Percentiles rank a stretch among this genome's conserved stretches.
These are phyloP conservation scores for Ceratobasidium sp. DNA, from an alignment of 1,284 basidiomycete genomes.

Conservation along the genomic window DNA sequence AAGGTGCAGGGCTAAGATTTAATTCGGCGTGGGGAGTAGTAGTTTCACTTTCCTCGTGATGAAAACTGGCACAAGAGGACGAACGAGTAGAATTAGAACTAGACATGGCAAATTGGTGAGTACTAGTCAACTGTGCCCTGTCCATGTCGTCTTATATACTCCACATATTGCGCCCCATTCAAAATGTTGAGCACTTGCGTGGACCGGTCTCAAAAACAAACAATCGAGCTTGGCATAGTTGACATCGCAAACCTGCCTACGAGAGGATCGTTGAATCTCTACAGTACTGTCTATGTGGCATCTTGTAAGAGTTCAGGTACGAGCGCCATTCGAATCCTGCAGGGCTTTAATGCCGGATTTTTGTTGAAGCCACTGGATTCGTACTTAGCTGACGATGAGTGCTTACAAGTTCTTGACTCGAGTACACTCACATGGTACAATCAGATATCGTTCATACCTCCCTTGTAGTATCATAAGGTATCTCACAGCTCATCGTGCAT, in stretches of 20 bases:
- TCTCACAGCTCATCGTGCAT: background rate
- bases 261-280: constrained; percentile 52
- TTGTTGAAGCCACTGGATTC: too few relatives aligned
- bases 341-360: constrained; percentile 51
- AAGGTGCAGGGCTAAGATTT: background rate
- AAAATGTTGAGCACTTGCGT: too few relatives aligned
- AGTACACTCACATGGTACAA: background rate
- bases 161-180: too few relatives aligned
- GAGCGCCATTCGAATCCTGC: constrained; percentile 53
- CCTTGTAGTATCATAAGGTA: background rate
- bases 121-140: too few relatives aligned
- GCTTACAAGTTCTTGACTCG: too few relatives aligned
- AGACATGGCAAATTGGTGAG: too few relatives aligned
- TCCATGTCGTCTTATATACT: too few relatives aligned
- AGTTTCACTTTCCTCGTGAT: background rate
- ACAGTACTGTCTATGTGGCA: constrained; percentile 57
- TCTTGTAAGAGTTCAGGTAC: constrained; percentile 55
- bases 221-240: constrained; percentile 53
- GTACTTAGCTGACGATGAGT: too few relatives aligned
- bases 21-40: too few relatives aligned
- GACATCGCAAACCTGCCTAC: constrained; percentile 55
- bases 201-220: constrained; percentile 58
- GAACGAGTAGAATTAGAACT: too few relatives aligned
- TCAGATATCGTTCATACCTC: background rate
- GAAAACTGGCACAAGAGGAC: background rate